Evolutionary conservation across 169 alveolate genomes (phyloP).

Genomic region (Neospora caninum): DNA sequence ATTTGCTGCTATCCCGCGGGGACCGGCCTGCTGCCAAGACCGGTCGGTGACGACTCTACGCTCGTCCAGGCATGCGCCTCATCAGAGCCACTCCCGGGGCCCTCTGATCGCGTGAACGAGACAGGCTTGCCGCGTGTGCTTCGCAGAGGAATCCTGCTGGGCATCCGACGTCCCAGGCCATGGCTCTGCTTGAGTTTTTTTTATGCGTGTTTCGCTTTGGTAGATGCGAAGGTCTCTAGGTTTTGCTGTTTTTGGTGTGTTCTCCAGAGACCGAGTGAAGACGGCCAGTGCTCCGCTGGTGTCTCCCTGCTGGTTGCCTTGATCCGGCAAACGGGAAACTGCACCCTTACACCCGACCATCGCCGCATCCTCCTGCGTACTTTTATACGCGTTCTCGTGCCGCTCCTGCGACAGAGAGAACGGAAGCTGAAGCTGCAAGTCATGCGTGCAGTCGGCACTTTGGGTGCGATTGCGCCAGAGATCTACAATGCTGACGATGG

Average conservation of each 20-base stretch:
- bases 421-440: not conserved
- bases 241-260: not conserved
- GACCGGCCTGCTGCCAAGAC: too few relatives aligned
- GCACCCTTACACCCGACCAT: slow-evolving; percentile 2
- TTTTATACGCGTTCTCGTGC: not conserved
- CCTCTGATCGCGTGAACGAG: too few relatives aligned
- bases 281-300: slow-evolving; percentile 10
- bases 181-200: too few relatives aligned
- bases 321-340: slow-evolving; percentile 3
- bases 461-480: slow-evolving; percentile 11
- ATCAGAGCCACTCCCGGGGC: too few relatives aligned
- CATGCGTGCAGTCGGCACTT: slow-evolving; percentile 23
- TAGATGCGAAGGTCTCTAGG: too few relatives aligned
- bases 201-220: too few relatives aligned
- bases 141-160: too few relatives aligned
- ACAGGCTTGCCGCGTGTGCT: too few relatives aligned
- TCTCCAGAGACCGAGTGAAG: not conserved
- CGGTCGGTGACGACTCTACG: too few relatives aligned
- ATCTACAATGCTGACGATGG: not conserved
- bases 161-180: too few relatives aligned
- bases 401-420: not conserved
- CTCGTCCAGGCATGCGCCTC: too few relatives aligned
- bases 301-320: slow-evolving; percentile 23
- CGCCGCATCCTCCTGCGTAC: slow-evolving; percentile 3
- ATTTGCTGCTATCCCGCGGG: too few relatives aligned